phyloP scores from a whole-genome alignment of 108 stramenopile species.

The Aurantiochytrium sp. region DNA sequence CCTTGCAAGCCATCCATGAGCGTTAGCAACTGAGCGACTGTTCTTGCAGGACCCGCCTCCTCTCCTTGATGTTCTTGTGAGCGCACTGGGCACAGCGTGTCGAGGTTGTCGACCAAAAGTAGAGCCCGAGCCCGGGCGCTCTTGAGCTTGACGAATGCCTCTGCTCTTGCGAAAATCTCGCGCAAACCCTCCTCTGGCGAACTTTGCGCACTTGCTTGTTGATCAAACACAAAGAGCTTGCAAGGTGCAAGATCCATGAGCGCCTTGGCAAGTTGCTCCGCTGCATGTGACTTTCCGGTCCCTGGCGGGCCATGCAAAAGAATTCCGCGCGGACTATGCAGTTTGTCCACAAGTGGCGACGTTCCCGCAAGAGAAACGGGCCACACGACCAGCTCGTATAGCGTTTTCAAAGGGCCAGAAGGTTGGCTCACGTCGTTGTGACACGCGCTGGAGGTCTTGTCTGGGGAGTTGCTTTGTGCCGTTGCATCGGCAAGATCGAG shows the following conservation, averaged over 20 bases:
- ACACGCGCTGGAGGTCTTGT: neutral
- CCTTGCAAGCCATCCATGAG: constrained; percentile 90
- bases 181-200: constrained; percentile 93
- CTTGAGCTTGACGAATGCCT: neutral
- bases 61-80: neutral
- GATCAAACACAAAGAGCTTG: constrained; percentile 90
- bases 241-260: constrained; percentile 79
- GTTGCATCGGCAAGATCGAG: neutral
- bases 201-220: constrained; percentile 78
- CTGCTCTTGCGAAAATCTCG: constrained; percentile 93
- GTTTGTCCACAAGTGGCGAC: neutral
- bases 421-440: neutral
- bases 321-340: constrained; percentile 42
- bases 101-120: constrained; percentile 97
- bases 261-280: constrained; percentile 80
- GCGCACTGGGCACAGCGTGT: constrained; percentile 60
- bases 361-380: neutral
- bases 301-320: constrained; percentile 81
- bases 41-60: constrained; percentile 43
- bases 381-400: neutral
- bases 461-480: neutral
- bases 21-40: constrained; percentile 91
- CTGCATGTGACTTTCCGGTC: constrained; percentile 79
- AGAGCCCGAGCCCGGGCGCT: constrained; percentile 86
- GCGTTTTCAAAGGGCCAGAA: neutral